Base-by-base conservation (phyloP, 306 rosid genomes). In the Morella rubra region DNA sequence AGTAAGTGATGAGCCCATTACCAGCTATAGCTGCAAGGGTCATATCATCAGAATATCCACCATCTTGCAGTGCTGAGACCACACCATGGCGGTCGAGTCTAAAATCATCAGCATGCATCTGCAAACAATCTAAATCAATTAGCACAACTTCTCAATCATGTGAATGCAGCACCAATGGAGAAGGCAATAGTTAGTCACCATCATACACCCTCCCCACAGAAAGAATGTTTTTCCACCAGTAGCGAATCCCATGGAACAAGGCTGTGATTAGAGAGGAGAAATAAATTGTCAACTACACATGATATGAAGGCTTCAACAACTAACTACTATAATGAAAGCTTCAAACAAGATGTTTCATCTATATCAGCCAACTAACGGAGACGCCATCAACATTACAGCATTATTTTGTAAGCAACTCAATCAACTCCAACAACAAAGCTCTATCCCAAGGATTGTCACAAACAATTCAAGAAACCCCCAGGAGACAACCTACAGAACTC, bases 171-270 rank as follows among this genome's bases (percentile, higher is more conserved):
- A 75, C 66, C 49, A 8, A 56, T 52, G 53, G 71, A 78, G 45
- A 73, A 16, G 72, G 74, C 42, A 51, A 83, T 69, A 82, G 79
- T 64, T 81, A 91, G 93, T 89, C 86, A 81, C 99, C 99, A 96
- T 96, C 99, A 96, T 96, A 96, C 99, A 96, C 67, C 99, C 99
- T 89, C 99, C 99, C 99, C 99, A 96, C 19, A 96, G 86, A 84
- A 96, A 96, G 84, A 96, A 96, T 69, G 99, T 96, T 86, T 82
- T 90, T 75, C 99, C 99, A 78, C 99, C 99, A 71, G 99, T 96
- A 74, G 99, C 99, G 85, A 96, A 96, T 58, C 99, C 98, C 98
- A 96, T 92, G 50, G 99, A 96, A 85, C 99, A 96, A 77, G 99
- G 99, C 99, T 96, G 91, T 75, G 67, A 58, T 80, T 40, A 59